A percentile compares a stretch with the other conserved stretches of the same genome.
These are phyloP conservation scores for Niebla homalea DNA, from an alignment of 495 filamentous ascomycete genomes.

Conservation along the genomic window DNA sequence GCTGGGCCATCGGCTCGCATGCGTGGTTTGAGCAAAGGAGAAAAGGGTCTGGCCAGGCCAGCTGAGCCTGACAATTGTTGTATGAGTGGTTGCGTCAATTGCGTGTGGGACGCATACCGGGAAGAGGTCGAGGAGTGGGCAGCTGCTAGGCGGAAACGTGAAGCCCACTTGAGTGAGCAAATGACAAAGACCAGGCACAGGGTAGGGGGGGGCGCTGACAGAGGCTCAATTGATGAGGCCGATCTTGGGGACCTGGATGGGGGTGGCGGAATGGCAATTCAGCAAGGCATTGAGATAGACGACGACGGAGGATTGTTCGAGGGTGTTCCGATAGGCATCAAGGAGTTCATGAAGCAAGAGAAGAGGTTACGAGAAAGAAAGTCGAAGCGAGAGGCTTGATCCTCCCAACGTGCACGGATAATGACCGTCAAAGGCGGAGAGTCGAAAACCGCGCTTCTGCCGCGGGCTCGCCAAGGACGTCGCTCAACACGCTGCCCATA, in stretches of 20 bases:
- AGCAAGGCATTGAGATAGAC: conserved; percentile 26
- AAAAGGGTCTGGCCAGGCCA: conserved; percentile 49
- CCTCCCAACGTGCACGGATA: no score
- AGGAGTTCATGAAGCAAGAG: conserved; percentile 95
- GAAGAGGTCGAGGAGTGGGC: conserved; percentile 90
- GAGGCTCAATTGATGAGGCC: conserved; percentile 43
- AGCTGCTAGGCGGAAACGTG: conserved; percentile 39
- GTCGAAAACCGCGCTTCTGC: no score
- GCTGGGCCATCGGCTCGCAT: conserved; percentile 55
- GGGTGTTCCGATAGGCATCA: conserved; percentile 80
- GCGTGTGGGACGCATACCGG: conserved; percentile 84
- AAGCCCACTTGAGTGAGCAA: conserved; percentile 16
- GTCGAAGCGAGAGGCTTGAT: conserved; percentile 6
- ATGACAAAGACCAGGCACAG: conserved; percentile 25
- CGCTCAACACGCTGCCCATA: no score
- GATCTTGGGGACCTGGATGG: conserved; percentile 56
- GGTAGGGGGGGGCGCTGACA: conserved; percentile 27
- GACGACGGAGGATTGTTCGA: conserved; percentile 57
- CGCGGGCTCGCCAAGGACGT: no score
- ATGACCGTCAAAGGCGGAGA: no score
- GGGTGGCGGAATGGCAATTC: conserved; percentile 20
- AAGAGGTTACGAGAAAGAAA: conserved; percentile 72
- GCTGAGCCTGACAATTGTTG: conserved; percentile 96
- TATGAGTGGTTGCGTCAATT: conserved; percentile 97
- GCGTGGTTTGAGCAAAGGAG: conserved; percentile 20